phyloP scores from a whole-genome alignment of 345 rosid genomes.

The Corchorus olitorius region DNA sequence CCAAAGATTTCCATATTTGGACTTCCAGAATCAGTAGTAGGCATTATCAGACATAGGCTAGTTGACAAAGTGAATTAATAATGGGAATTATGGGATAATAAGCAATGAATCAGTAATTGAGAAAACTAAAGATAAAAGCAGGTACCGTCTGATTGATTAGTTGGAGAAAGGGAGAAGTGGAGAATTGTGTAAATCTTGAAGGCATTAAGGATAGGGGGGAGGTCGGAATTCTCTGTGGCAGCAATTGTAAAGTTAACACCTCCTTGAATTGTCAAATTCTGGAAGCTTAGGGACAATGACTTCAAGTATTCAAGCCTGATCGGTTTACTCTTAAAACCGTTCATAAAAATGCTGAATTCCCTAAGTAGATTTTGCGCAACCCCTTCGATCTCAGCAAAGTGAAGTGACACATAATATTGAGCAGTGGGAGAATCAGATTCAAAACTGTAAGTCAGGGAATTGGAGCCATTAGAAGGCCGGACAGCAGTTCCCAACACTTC shows the following conservation, averaged over 20 bases:
- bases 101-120: background rate
- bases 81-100: too few relatives aligned
- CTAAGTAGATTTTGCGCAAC: background rate
- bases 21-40: too few relatives aligned
- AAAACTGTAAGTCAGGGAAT: background rate
- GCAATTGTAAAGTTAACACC: background rate
- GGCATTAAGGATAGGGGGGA: slow-evolving; percentile 36
- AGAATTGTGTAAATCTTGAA: background rate
- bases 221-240: background rate
- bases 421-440: too few relatives aligned
- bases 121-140: too few relatives aligned
- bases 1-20: background rate
- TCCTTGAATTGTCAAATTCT: background rate
- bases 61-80: too few relatives aligned
- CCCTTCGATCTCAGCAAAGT: slow-evolving; percentile 24
- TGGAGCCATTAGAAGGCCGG: background rate
- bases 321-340: background rate
- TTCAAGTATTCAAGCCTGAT: slow-evolving; percentile 23
- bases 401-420: slow-evolving; percentile 4
- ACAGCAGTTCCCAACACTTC: slow-evolving; percentile 5
- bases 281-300: slow-evolving; percentile 2
- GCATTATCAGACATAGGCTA: too few relatives aligned
- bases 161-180: background rate
- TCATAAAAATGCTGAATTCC: slow-evolving; percentile 16
- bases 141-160: slow-evolving; percentile 24